Conservation (phyloP, 768 basidiomycete species). For the Coprinellus aureogranulatus region DNA sequence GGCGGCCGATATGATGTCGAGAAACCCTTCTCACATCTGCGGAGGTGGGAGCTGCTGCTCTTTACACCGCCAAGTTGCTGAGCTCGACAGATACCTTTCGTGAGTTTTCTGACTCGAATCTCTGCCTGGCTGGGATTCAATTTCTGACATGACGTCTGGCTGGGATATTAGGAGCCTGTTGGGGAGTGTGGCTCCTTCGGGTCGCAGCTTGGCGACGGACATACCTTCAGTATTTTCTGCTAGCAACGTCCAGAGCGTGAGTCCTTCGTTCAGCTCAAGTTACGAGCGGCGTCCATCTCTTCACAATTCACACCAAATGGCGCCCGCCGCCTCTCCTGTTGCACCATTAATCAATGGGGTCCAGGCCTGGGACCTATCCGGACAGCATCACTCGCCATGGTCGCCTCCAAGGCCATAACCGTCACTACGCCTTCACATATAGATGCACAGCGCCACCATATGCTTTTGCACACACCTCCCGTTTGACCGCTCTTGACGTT, state of each 20-base stretch:
- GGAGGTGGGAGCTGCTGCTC: slow-evolving; percentile 35
- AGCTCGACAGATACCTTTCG: slow-evolving; percentile 27
- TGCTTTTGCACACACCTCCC: no score
- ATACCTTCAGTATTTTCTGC: neutral
- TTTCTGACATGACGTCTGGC: neutral
- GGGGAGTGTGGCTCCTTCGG: neutral
- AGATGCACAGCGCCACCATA: no score
- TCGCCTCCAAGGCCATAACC: neutral
- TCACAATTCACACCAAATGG: neutral
- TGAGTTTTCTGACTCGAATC: slow-evolving; percentile 1
- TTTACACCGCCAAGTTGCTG: slow-evolving; percentile 44
- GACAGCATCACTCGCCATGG: neutral
- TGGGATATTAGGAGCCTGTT: neutral
- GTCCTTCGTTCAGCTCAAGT: neutral
- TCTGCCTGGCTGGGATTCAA: neutral
- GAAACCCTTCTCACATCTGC: slow-evolving; percentile 38
- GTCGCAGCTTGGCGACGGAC: neutral
- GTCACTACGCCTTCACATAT: no score
- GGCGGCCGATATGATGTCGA: slow-evolving; percentile 53
- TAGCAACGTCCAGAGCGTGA: no score
- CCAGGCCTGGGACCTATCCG: neutral
- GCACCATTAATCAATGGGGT: neutral
- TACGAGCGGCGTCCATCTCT: neutral
- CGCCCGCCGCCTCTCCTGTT: neutral
- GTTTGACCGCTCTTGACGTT: no score